phyloP scores from a whole-genome alignment of 768 basidiomycete species.

The Collybiopsis luxurians region DNA sequence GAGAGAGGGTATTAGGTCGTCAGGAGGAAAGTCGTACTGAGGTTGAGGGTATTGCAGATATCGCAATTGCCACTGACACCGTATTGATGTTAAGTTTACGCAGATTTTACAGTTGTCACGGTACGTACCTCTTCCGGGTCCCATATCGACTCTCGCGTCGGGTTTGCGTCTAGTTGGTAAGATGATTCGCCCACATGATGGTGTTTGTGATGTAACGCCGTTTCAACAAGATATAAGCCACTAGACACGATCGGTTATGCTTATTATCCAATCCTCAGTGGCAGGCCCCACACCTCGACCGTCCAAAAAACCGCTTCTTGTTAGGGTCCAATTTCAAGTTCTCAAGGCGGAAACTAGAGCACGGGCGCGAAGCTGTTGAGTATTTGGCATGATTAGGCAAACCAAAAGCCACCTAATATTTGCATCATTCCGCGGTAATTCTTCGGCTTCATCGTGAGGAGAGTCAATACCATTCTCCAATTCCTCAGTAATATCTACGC shows the following conservation, averaged over 20 bases:
- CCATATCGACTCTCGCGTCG: slow-evolving; percentile 50
- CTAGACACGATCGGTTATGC: slow-evolving; percentile 24
- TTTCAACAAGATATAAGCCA: slow-evolving; percentile 48
- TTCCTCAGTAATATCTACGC: slow-evolving; percentile 60
- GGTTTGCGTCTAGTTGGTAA: slow-evolving; percentile 22
- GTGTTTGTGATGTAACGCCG: slow-evolving; percentile 55
- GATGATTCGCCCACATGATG: slow-evolving; percentile 42
- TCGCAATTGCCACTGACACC: slow-evolving; percentile 30
- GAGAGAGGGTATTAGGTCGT: slow-evolving; percentile 35
- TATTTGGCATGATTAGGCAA: too few relatives aligned
- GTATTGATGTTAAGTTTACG: neutral
- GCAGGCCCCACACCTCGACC: slow-evolving; percentile 38
- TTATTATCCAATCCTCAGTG: too few relatives aligned
- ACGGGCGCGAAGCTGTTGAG: too few relatives aligned
- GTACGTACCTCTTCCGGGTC: slow-evolving; percentile 29
- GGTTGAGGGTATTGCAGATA: slow-evolving; percentile 8
- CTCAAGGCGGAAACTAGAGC: slow-evolving; percentile 29
- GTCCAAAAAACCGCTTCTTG: slow-evolving; percentile 46
- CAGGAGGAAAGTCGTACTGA: slow-evolving; percentile 27
- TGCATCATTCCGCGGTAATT: slow-evolving; percentile 29
- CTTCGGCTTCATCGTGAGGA: neutral
- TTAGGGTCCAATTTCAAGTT: slow-evolving; percentile 35
- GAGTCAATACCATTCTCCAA: slow-evolving; percentile 40
- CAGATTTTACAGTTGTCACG: slow-evolving; percentile 25
- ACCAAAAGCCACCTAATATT: too few relatives aligned